Evolutionary conservation across 2,329 filamentous ascomycete genomes (phyloP), one percentile per base, ranked within the genome.

Genomic region (Thielaviopsis punctulata): DNA sequence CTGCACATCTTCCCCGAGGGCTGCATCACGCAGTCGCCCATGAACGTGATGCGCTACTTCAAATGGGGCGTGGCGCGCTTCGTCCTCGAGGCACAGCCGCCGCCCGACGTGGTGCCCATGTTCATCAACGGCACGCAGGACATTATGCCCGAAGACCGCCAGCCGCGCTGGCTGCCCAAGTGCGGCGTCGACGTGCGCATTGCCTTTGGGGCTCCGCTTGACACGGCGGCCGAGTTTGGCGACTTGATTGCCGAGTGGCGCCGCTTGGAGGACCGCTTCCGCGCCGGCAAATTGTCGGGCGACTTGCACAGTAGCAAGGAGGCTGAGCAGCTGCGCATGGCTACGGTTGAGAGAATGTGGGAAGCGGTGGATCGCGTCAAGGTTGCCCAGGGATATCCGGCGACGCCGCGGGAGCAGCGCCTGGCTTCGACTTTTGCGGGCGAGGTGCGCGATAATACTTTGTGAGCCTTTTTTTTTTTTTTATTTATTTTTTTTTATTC

Each of bases 1-100:
- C 72, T 98, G 3, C 92, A 98, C 65, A 83, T 96, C 52, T 96
- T 96, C 65, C 92, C 92, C 12, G 92, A 98, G 67, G 92, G 88
- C 47, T 87, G 85, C 65, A 87, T 95, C 45, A 89, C 96, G 66
- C 92, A 98, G 68, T 81, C 87, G 58, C 76, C 83, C 1, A 71
- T 80, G 43, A 79, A 80, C 60, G 79, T 82, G 7, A 82, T 96
- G 73, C 84, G 92, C 25, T 98, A 98, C 68, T 96, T 96, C 77
- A 95, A 95, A 70, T 98, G 92, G 92, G 92, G 92, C 1, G 74
- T 96, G 1, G 87, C 90, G 6, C 79, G 92, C 2, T 73, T 96
- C 54, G 92, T 98, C 54, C 77, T 98, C 46, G 92, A 98, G 66
- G 79, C 83, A 46, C 84, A 90, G 48, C 86, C 87, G 2, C 81